Percentiles rank a stretch among this genome's conserved stretches.
Evolutionary conservation across 2,329 filamentous ascomycete genomes (phyloP).

Genomic region (Tetracladium maxilliforme): DNA sequence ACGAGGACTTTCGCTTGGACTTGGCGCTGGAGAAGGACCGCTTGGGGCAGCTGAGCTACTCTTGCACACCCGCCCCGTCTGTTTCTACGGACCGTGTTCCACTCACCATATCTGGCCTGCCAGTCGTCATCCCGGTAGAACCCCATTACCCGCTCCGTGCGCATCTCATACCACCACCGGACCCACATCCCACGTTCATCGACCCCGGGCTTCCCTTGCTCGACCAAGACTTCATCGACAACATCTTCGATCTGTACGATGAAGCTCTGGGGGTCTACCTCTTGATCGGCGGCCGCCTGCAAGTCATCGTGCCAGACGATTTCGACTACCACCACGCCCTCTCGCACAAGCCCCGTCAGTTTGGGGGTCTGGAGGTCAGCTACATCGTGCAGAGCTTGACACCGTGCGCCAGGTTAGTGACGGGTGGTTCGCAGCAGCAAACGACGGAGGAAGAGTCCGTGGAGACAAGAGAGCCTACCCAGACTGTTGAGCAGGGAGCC

Average conservation of each 20-base stretch:
- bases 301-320: conserved; percentile 1
- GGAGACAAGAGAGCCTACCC: too few species aligned
- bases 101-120: conserved; percentile 1
- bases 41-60: too few species aligned
- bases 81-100: too few species aligned
- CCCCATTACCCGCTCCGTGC: conserved; percentile 1
- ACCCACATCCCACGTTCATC: conserved; percentile 1
- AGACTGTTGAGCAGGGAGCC: too few species aligned
- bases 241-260: conserved; percentile 1
- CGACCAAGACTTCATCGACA: not conserved
- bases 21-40: too few species aligned
- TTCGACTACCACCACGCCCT: conserved; percentile 2
- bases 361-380: conserved; percentile 2
- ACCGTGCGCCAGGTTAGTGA: too few species aligned
- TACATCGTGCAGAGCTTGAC: conserved; percentile 1
- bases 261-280: conserved; percentile 2
- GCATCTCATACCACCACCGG: conserved; percentile 1
- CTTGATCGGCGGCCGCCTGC: conserved; percentile 1
- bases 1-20: too few species aligned
- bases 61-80: too few species aligned
- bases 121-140: conserved; percentile 2
- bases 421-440: too few species aligned
- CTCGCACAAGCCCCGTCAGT: conserved; percentile 2
- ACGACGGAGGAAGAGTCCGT: too few species aligned
- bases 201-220: conserved; percentile 1